Evolutionary conservation across 805 yeast species (phyloP).

Genomic region (Clavispora asparagi): DNA sequence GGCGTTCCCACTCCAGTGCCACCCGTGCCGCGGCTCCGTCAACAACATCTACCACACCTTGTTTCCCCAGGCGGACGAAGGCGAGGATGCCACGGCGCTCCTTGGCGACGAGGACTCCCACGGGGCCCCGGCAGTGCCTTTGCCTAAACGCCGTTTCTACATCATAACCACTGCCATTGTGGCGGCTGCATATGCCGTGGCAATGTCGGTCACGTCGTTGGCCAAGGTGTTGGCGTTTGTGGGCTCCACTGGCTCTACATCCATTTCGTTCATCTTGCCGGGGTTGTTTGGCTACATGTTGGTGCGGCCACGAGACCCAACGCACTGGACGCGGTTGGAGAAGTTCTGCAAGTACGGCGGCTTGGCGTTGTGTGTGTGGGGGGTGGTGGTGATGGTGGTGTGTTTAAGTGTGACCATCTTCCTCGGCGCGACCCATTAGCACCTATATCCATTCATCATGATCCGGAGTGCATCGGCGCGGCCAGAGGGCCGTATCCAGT

Average conservation of each 20-base stretch:
- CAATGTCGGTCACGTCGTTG: slow-evolving; percentile 64
- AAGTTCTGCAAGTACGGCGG: slow-evolving; percentile 42
- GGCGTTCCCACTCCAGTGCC: slow-evolving; percentile 74
- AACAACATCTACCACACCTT: slow-evolving; percentile 45
- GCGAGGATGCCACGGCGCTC: not conserved
- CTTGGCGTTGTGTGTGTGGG: slow-evolving; percentile 59
- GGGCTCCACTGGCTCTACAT: slow-evolving; percentile 91
- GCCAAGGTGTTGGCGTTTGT: slow-evolving; percentile 82
- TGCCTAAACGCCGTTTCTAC: slow-evolving; percentile 21
- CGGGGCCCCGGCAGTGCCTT: slow-evolving; percentile 21
- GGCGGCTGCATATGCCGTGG: slow-evolving; percentile 53
- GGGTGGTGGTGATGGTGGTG: slow-evolving; percentile 63
- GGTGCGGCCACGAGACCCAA: slow-evolving; percentile 43
- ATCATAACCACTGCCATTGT: slow-evolving; percentile 33
- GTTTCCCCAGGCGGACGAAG: not conserved
- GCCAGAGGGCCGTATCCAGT: too few species aligned
- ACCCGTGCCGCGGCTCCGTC: slow-evolving; percentile 71
- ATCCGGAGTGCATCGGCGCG: too few species aligned
- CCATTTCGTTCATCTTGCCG: slow-evolving; percentile 86
- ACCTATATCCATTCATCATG: too few species aligned
- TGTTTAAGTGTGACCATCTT: slow-evolving; percentile 52
- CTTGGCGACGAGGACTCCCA: not conserved
- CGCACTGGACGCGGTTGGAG: slow-evolving; percentile 23
- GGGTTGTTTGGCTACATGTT: slow-evolving; percentile 80
- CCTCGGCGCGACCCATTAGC: slow-evolving; percentile 33